Evolutionary conservation across 2,329 filamentous ascomycete genomes (phyloP).

Genomic region (Amesomyces nigricolor): DNA sequence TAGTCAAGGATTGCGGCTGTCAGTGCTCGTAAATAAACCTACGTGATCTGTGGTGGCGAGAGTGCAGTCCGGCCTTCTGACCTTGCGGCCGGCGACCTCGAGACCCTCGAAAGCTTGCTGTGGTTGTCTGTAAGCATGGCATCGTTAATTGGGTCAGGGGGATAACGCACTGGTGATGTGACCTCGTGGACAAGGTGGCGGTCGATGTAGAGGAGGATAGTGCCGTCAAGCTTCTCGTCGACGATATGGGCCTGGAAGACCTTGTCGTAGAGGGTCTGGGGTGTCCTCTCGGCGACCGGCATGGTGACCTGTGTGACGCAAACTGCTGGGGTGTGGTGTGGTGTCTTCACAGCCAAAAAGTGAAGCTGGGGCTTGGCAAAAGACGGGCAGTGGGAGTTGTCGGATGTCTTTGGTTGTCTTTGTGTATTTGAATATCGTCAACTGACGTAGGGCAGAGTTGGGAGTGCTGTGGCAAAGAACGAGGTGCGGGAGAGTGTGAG

Average conservation of each 20-base stretch:
- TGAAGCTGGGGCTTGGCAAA: not conserved
- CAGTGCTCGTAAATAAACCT: constrained; percentile 37
- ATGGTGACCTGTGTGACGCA: constrained; percentile 46
- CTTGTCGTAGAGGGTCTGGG: constrained; percentile 94
- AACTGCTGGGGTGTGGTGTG: not conserved
- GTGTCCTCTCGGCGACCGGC: constrained; percentile 66
- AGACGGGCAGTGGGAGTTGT: not conserved
- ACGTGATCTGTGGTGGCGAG: constrained; percentile 95
- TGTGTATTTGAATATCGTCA: not conserved
- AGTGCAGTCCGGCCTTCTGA: constrained; percentile 93
- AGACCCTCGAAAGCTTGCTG: constrained; percentile 97
- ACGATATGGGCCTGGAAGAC: constrained; percentile 92
- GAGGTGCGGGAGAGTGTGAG: not conserved
- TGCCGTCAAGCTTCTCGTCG: constrained; percentile 91
- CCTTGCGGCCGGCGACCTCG: constrained; percentile 78
- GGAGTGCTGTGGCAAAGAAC: constrained; percentile 8
- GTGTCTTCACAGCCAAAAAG: not conserved
- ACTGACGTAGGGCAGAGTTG: not conserved
- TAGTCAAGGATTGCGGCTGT: not conserved
- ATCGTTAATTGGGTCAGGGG: not conserved
- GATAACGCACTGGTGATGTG: constrained; percentile 73
- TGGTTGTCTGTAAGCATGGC: constrained; percentile 10
- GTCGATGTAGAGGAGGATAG: constrained; percentile 90
- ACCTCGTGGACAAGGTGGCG: constrained; percentile 97
- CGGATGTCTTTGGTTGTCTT: not conserved